Evolutionary conservation across 805 yeast species (phyloP).

Genomic region (Sugiyamaella marilandica): DNA sequence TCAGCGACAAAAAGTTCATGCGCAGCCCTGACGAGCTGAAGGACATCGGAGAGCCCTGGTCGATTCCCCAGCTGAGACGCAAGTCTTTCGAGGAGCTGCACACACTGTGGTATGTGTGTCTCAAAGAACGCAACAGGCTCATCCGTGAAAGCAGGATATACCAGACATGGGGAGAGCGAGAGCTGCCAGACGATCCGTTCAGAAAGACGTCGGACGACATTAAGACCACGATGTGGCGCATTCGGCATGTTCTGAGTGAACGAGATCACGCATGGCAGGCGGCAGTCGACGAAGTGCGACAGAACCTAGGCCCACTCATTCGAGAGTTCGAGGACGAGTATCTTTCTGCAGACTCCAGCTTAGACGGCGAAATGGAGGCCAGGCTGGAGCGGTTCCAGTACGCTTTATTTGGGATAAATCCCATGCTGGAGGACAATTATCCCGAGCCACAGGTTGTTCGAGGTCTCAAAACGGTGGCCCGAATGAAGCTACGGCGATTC

Average conservation of each 20-base stretch:
- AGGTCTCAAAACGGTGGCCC: conserved; percentile 67
- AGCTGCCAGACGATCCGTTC: conserved; percentile 34
- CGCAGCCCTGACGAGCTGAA: conserved; percentile 49
- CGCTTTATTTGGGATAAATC: conserved; percentile 81
- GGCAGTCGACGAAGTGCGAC: conserved; percentile 45
- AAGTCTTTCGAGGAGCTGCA: conserved; percentile 91
- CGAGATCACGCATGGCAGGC: conserved; percentile 67
- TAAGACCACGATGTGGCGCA: conserved; percentile 65
- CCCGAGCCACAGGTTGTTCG: conserved; percentile 56
- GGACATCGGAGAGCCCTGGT: conserved; percentile 66
- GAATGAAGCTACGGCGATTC: conserved; percentile 58
- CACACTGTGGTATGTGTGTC: conserved; percentile 79
- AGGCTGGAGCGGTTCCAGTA: conserved; percentile 72
- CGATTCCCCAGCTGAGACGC: conserved; percentile 79
- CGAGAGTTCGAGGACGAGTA: conserved; percentile 55
- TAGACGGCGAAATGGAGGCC: conserved; percentile 57
- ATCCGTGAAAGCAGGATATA: conserved; percentile 69
- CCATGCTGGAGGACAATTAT: conserved; percentile 53
- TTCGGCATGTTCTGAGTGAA: conserved; percentile 83
- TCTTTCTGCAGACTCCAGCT: conserved; percentile 48
- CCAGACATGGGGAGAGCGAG: conserved; percentile 31
- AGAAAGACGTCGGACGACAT: conserved; percentile 40
- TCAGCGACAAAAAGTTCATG: conserved; percentile 56
- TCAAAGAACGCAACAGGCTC: conserved; percentile 76
- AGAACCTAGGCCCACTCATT: conserved; percentile 46